phyloP scores from a whole-genome alignment of 495 filamentous ascomycete species.

The Acidomyces sp. region DNA sequence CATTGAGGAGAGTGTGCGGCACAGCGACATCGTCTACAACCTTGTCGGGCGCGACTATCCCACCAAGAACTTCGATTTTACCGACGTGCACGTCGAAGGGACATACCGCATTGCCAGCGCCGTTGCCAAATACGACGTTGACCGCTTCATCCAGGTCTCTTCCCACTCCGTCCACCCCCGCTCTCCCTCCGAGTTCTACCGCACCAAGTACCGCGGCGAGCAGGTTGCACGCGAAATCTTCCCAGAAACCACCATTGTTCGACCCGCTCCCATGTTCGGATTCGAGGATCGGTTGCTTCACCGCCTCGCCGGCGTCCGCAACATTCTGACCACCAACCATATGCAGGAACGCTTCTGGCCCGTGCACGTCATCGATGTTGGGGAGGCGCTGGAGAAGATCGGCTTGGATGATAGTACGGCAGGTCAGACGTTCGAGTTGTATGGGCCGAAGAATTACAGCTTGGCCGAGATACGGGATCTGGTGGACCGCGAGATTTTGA shows the following conservation, averaged over 20 bases:
- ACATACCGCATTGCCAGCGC: constrained; percentile 91
- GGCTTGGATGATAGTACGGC: constrained; percentile 79
- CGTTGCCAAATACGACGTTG: constrained; percentile 94
- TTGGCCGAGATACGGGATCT: constrained; percentile 73
- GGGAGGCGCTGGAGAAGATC: constrained; percentile 74
- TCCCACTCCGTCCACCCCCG: constrained; percentile 77
- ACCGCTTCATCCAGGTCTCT: constrained; percentile 93
- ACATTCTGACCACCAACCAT: constrained; percentile 78
- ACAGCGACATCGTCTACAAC: constrained; percentile 96
- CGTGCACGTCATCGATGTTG: constrained; percentile 76
- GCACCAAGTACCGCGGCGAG: constrained; percentile 78
- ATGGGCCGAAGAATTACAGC: constrained; percentile 85
- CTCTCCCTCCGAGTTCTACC: constrained; percentile 73
- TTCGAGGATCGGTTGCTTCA: constrained; percentile 88
- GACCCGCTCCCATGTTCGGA: constrained; percentile 86
- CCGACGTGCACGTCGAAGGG: constrained; percentile 89
- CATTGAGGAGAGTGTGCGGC: constrained; percentile 89
- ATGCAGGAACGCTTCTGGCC: constrained; percentile 87
- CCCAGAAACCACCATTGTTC: constrained; percentile 95
- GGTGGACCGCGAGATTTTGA: constrained; percentile 84
- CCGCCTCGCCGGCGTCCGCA: constrained; percentile 62
- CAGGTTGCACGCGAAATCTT: constrained; percentile 77
- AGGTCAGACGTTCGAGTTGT: constrained; percentile 85
- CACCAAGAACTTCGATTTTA: constrained; percentile 92
- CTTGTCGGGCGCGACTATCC: constrained; percentile 85